These are phyloP conservation scores for Anastatica hierochuntica DNA, from an alignment of 345 rosid genomes.

Conservation along the genomic window DNA sequence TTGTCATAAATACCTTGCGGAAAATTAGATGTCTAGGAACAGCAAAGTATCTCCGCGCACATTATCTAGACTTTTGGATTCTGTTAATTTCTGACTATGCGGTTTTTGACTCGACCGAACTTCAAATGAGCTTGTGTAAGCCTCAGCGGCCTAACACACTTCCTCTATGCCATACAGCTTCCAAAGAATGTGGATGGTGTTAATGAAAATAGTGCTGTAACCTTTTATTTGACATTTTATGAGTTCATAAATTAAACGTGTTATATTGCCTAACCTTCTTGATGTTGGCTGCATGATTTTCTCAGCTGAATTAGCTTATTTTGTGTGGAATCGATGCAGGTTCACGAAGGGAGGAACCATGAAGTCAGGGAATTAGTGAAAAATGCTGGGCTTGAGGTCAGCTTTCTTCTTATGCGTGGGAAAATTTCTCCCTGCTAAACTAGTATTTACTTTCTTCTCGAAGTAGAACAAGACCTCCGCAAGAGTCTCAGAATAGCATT, in stretches of 20 bases:
- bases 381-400: constrained; percentile 91
- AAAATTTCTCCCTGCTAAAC: neutral
- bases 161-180: neutral
- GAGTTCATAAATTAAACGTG: neutral
- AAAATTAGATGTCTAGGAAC: neutral
- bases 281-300: neutral
- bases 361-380: constrained; percentile 94
- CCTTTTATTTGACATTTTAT: neutral
- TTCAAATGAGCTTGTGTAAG: neutral
- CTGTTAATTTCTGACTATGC: neutral
- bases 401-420: constrained; percentile 20
- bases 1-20: neutral
- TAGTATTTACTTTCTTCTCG: neutral
- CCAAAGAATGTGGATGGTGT: neutral
- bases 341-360: constrained; percentile 94
- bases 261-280: neutral
- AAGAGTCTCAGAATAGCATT: neutral
- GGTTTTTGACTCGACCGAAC: neutral
- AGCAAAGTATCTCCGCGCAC: neutral
- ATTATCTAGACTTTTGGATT: neutral
- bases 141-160: neutral
- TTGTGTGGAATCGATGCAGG: constrained; percentile 36
- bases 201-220: neutral
- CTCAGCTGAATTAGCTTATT: neutral
- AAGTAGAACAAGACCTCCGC: neutral